A percentile compares a stretch with the other conserved stretches of the same genome.
phyloP scores from a whole-genome alignment of 768 basidiomycete genomes.

The Rhodotorula babjevae region DNA sequence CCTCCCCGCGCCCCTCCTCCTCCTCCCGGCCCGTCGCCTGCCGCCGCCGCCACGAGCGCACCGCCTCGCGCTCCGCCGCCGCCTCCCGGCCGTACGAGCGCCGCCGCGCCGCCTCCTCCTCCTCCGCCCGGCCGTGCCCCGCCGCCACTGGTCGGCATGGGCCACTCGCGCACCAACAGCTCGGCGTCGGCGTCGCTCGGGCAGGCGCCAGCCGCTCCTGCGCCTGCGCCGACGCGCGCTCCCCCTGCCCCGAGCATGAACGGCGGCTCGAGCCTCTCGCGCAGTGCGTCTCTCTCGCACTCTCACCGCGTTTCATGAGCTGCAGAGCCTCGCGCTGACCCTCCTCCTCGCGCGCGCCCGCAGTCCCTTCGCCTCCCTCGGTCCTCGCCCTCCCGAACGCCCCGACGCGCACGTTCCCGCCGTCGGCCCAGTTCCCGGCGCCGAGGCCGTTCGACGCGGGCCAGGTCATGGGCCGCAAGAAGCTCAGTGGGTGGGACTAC shows the following conservation, averaged over 20 bases:
- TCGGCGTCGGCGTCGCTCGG: too few relatives aligned
- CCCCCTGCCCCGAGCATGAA: not conserved
- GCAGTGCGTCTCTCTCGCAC: not conserved
- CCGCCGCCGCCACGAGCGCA: not conserved
- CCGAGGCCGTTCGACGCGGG: conserved; percentile 31
- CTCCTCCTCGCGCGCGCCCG: rapidly evolving
- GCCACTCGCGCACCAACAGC: not conserved
- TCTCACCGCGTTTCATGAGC: not conserved
- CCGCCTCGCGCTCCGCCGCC: not conserved
- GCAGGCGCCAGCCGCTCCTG: not conserved
- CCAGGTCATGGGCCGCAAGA: not conserved
- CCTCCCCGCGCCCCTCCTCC: not conserved
- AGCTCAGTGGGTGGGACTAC: conserved; percentile 27
- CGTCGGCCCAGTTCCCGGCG: conserved; percentile 26
- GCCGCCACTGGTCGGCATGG: not conserved
- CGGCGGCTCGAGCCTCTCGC: not conserved
- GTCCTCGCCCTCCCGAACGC: conserved; percentile 33
- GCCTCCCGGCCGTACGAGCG: not conserved
- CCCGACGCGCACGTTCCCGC: conserved; percentile 36
- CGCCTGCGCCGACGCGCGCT: not conserved
- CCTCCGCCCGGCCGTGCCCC: not conserved
- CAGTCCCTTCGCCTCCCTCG: conserved; percentile 26
- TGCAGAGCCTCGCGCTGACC: too few relatives aligned
- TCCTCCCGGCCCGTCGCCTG: not conserved
- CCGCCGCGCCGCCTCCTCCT: not conserved